Percentiles rank a stretch among this genome's conserved stretches.
These are phyloP conservation scores for Fusarium virguliforme DNA, from an alignment of 2,329 filamentous ascomycete species.

Conservation along the genomic window DNA sequence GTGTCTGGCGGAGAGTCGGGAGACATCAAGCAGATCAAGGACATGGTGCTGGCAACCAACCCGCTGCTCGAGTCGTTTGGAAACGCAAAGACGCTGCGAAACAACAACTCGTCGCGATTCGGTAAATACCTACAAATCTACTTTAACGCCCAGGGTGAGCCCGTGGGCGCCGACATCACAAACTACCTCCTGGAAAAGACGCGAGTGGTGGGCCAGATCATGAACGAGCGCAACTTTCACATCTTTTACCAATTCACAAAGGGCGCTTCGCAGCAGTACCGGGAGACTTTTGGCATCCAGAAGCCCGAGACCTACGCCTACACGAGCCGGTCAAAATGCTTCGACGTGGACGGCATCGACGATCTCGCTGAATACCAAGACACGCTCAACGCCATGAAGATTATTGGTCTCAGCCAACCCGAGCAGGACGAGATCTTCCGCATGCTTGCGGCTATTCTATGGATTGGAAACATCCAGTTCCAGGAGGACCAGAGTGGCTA, in stretches of 20 bases:
- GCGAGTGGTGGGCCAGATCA: slow-evolving; percentile 94
- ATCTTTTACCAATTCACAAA: slow-evolving; percentile 99
- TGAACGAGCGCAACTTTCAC: slow-evolving; percentile 97
- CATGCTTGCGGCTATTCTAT: slow-evolving; percentile 91
- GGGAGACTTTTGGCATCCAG: slow-evolving; percentile 91
- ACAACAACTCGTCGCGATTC: slow-evolving; percentile 99
- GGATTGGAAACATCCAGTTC: slow-evolving; percentile 96
- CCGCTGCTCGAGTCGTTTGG: slow-evolving; percentile 97
- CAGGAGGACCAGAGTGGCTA: slow-evolving; percentile 91
- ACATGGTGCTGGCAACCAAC: slow-evolving; percentile 99
- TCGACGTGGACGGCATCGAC: slow-evolving; percentile 94
- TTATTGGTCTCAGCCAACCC: slow-evolving; percentile 88
- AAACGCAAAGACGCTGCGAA: slow-evolving; percentile 96
- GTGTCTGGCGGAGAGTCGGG: slow-evolving; percentile 89
- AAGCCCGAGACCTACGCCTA: slow-evolving; percentile 94
- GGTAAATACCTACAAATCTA: slow-evolving; percentile 98
- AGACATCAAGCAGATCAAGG: slow-evolving; percentile 96
- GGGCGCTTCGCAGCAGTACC: slow-evolving; percentile 88
- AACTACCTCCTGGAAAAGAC: slow-evolving; percentile 98
- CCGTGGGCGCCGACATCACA: slow-evolving; percentile 96
- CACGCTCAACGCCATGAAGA: slow-evolving; percentile 92
- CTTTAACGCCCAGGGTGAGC: slow-evolving; percentile 93
- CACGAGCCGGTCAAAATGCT: slow-evolving; percentile 94
- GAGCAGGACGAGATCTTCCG: slow-evolving; percentile 98
- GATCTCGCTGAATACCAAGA: slow-evolving; percentile 91